Conservation (phyloP, 2,329 filamentous ascomycete genomes). For the Neobulgaria alba region DNA sequence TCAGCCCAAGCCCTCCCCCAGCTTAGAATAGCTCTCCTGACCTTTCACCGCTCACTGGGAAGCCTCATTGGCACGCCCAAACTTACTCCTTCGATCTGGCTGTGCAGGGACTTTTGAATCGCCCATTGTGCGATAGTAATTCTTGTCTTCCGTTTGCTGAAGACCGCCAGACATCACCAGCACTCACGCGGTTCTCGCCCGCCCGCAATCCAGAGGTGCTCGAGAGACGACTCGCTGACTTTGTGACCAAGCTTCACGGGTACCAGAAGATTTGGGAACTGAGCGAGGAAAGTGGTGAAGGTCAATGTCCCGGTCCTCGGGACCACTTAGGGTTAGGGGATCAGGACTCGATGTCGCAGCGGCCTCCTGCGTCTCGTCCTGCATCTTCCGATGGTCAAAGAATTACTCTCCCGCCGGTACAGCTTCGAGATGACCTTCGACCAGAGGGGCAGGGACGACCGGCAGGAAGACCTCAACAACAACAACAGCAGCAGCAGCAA, state of each 20-base stretch:
- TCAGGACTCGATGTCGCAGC: constrained; percentile 57
- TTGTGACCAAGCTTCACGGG: constrained; percentile 28
- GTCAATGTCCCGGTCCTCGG: constrained; percentile 51
- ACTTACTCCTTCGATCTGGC: constrained; percentile 31
- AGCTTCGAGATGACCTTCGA: constrained; percentile 27
- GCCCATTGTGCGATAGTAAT: constrained; percentile 28
- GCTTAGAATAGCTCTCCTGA: constrained; percentile 21
- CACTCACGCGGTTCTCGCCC: constrained; percentile 22
- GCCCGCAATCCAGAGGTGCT: constrained; percentile 23
- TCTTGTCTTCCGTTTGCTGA: constrained; percentile 26
- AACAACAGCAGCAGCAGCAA: too few species aligned
- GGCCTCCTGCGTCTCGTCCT: constrained; percentile 47
- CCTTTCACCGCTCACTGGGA: constrained; percentile 19
- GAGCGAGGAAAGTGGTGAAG: constrained; percentile 29
- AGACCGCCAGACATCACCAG: constrained; percentile 24
- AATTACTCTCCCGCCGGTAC: constrained; percentile 27
- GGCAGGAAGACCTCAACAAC: constrained; percentile 17
- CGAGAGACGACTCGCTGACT: constrained; percentile 25
- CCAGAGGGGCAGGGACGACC: constrained; percentile 19
- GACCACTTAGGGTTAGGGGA: constrained; percentile 45
- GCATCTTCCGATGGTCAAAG: constrained; percentile 34
- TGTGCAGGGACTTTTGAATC: constrained; percentile 31
- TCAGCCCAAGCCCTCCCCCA: constrained; percentile 14
- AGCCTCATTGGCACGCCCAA: constrained; percentile 22
- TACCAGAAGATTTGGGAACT: constrained; percentile 30